A percentile compares a stretch with the other conserved stretches of the same genome.
Conservation (phyloP, 2,329 filamentous ascomycete species). For the Emmonsia crescens region DNA sequence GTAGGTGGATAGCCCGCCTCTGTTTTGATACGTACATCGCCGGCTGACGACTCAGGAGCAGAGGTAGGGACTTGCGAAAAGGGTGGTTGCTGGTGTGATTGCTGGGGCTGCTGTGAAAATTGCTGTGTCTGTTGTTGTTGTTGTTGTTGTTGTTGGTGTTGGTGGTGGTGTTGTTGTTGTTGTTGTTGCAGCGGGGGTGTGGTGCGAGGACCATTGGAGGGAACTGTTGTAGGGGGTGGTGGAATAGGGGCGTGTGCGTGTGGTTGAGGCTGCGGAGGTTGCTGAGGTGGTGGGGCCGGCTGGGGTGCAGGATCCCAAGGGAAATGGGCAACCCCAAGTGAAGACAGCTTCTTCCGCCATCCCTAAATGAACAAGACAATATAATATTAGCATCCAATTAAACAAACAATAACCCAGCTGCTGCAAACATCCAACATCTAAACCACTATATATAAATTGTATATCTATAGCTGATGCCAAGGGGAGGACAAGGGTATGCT, state of each 20-base stretch:
- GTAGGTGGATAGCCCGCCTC: constrained; percentile 39
- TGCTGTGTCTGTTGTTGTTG: constrained; percentile 23
- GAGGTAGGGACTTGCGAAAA: constrained; percentile 18
- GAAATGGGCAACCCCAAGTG: constrained; percentile 74
- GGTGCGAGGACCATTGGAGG: constrained; percentile 35
- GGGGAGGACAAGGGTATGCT: neutral
- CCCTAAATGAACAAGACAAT: constrained; percentile 44
- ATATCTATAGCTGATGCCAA: too few species aligned
- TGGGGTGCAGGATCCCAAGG: constrained; percentile 89
- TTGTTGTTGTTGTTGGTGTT: constrained; percentile 17
- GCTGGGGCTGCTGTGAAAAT: constrained; percentile 26
- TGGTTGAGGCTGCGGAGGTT: constrained; percentile 23
- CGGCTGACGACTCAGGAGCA: constrained; percentile 7
- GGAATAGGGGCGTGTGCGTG: constrained; percentile 31
- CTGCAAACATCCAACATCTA: neutral
- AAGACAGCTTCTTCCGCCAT: constrained; percentile 87
- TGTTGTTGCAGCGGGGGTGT: constrained; percentile 19
- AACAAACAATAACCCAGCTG: neutral
- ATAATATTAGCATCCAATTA: neutral
- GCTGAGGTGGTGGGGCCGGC: constrained; percentile 32
- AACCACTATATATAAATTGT: too few species aligned
- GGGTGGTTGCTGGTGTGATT: constrained; percentile 16
- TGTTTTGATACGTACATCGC: constrained; percentile 39
- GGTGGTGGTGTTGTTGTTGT: constrained; percentile 24
- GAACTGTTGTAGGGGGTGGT: constrained; percentile 29